Percentiles rank a stretch among this genome's conserved stretches.
phyloP scores from a whole-genome alignment of 768 basidiomycete species.

The Trametes sanguinea region DNA sequence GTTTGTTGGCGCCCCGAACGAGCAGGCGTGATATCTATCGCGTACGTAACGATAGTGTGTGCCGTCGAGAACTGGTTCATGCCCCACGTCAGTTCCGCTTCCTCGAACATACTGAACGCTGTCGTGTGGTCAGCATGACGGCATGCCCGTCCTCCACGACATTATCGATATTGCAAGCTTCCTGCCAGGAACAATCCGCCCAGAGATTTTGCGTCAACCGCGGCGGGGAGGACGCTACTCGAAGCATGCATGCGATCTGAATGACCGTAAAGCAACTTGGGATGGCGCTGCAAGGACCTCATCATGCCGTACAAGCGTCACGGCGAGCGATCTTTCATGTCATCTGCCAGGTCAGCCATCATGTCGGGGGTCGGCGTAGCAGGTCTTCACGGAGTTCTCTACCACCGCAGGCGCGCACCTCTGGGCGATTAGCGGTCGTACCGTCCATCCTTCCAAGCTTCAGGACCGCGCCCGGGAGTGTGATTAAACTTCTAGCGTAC shows the following conservation, averaged over 20 bases:
- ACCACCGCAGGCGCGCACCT: too few relatives aligned
- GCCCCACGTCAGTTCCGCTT: slow-evolving; percentile 6
- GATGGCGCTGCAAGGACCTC: background rate
- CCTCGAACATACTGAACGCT: slow-evolving; percentile 7
- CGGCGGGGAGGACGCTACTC: background rate
- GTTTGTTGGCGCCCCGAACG: background rate
- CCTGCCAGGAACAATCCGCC: background rate
- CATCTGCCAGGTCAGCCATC: too few relatives aligned
- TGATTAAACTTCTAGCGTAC: slow-evolving; percentile 19
- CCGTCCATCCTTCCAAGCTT: background rate
- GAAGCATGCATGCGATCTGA: background rate
- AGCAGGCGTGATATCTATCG: background rate
- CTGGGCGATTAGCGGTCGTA: background rate
- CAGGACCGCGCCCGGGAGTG: slow-evolving; percentile 1
- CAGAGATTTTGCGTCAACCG: background rate
- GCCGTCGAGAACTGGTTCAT: background rate
- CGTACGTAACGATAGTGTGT: background rate
- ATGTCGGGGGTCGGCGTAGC: too few relatives aligned
- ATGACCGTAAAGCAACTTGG: background rate
- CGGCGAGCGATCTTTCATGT: background rate
- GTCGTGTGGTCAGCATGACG: background rate
- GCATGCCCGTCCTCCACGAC: background rate
- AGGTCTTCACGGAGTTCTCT: too few relatives aligned
- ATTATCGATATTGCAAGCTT: slow-evolving; percentile 6
- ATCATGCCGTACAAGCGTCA: slow-evolving; percentile 11